These are phyloP conservation scores for Cytospora leucostoma DNA, from an alignment of 2,329 filamentous ascomycete species.

Conservation along the genomic window DNA sequence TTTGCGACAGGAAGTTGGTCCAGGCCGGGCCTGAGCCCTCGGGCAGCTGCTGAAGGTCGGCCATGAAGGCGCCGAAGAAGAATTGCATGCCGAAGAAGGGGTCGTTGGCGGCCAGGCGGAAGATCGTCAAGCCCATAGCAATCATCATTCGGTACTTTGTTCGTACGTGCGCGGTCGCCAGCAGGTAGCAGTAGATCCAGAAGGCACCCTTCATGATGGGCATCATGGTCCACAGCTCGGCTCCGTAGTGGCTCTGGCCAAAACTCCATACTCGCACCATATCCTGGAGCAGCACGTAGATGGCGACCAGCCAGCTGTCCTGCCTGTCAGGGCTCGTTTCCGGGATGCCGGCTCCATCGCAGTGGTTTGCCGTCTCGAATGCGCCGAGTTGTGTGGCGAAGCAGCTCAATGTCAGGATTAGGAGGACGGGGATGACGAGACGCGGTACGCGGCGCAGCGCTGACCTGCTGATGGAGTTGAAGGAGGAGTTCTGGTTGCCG, in stretches of 20 bases:
- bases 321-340: constrained; percentile 23
- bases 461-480: constrained; percentile 27
- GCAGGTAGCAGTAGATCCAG: constrained; percentile 27
- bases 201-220: constrained; percentile 29
- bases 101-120: constrained; percentile 27
- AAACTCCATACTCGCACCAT: constrained; percentile 26
- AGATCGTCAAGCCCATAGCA: constrained; percentile 23
- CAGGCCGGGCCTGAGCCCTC: constrained; percentile 21
- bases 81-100: constrained; percentile 29
- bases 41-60: constrained; percentile 25
- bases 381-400: constrained; percentile 26
- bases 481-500: constrained; percentile 26
- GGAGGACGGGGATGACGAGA: constrained; percentile 25
- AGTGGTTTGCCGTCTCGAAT: constrained; percentile 25
- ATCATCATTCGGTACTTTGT: constrained; percentile 27
- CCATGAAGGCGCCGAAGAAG: constrained; percentile 29
- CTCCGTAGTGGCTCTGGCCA: constrained; percentile 25
- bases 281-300: constrained; percentile 20
- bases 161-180: constrained; percentile 26
- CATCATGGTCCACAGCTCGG: constrained; percentile 29
- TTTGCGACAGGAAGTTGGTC: constrained; percentile 22
- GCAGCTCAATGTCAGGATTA: constrained; percentile 24
- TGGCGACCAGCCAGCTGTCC: constrained; percentile 22
- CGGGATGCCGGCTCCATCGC: constrained; percentile 24
- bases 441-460: constrained; percentile 27